Percentiles rank a stretch among this genome's conserved stretches.
phyloP scores from a whole-genome alignment of 2,329 filamentous ascomycete genomes.

The Lasiodiplodia sp. region DNA sequence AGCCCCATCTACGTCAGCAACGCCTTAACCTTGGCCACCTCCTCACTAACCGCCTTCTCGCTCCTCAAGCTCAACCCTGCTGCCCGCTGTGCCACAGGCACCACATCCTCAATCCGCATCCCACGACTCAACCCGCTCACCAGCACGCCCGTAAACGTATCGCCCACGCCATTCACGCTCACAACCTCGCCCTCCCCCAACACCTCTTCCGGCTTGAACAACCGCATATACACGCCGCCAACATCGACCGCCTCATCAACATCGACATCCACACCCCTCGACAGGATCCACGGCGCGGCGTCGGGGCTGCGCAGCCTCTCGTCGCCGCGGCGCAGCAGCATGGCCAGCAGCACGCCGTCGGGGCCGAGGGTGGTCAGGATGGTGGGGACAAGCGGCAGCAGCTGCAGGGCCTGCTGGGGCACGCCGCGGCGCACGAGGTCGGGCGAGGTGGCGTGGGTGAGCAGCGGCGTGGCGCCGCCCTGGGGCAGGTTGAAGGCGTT shows the following conservation, averaged over 20 bases:
- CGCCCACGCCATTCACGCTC: slow-evolving; percentile 93
- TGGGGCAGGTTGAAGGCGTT: slow-evolving; percentile 78
- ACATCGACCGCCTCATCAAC: slow-evolving; percentile 62
- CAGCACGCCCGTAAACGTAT: slow-evolving; percentile 87
- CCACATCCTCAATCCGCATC: slow-evolving; percentile 65
- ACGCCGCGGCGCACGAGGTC: slow-evolving; percentile 80
- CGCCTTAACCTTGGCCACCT: slow-evolving; percentile 11
- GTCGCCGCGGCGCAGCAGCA: slow-evolving; percentile 73
- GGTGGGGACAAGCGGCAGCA: slow-evolving; percentile 86
- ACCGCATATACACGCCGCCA: slow-evolving; percentile 82
- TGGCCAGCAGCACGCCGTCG: slow-evolving; percentile 77
- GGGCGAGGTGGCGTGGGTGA: slow-evolving; percentile 71
- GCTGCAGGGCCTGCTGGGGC: slow-evolving; percentile 81
- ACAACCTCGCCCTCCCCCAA: slow-evolving; percentile 71
- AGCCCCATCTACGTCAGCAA: neutral
- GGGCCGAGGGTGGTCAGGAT: slow-evolving; percentile 84
- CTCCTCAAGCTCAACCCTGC: slow-evolving; percentile 81
- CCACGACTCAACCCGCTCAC: slow-evolving; percentile 75
- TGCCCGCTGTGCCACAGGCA: slow-evolving; percentile 83
- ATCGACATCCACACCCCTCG: slow-evolving; percentile 58
- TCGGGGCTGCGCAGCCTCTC: slow-evolving; percentile 68
- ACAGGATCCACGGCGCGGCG: slow-evolving; percentile 74
- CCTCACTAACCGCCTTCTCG: slow-evolving; percentile 26
- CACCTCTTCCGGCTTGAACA: slow-evolving; percentile 70
- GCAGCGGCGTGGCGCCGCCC: slow-evolving; percentile 72